phyloP scores from a whole-genome alignment of 306 rosid species.

The Ammopiptanthus mongolicus region DNA sequence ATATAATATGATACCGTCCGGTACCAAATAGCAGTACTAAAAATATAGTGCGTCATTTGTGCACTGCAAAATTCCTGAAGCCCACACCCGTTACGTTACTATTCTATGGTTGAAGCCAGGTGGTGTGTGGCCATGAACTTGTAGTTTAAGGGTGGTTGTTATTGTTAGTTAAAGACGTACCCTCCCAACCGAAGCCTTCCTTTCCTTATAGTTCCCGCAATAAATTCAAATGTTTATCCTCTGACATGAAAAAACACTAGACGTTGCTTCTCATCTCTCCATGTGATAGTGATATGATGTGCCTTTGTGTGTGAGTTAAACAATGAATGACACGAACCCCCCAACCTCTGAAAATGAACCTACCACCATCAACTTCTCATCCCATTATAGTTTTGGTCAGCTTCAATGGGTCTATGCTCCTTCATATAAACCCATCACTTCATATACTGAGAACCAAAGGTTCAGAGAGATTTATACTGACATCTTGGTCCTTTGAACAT shows the following conservation, averaged over 20 bases:
- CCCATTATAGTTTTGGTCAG: background rate
- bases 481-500: conserved; percentile 24
- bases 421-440: conserved; percentile 45
- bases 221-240: conserved; percentile 31
- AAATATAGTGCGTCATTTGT: too few relatives aligned
- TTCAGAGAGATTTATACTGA: background rate
- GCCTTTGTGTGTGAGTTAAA: conserved; percentile 35
- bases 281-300: background rate
- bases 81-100: too few relatives aligned
- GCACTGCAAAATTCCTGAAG: too few relatives aligned
- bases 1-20: too few relatives aligned
- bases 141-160: conserved; percentile 30
- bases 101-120: background rate
- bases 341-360: conserved; percentile 59
- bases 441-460: conserved; percentile 23
- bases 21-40: too few relatives aligned
- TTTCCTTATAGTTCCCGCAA: conserved; percentile 89
- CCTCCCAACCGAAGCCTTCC: conserved; percentile 60
- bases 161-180: conserved; percentile 65
- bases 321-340: conserved; percentile 73
- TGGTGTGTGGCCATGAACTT: conserved; percentile 21
- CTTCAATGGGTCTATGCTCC: conserved; percentile 22
- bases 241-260: conserved; percentile 10
- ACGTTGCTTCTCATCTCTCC: conserved; percentile 60
- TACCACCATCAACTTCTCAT: conserved; percentile 18